phyloP scores from a whole-genome alignment of 2,329 filamentous ascomycete species.

The Botrytis elliptica region DNA sequence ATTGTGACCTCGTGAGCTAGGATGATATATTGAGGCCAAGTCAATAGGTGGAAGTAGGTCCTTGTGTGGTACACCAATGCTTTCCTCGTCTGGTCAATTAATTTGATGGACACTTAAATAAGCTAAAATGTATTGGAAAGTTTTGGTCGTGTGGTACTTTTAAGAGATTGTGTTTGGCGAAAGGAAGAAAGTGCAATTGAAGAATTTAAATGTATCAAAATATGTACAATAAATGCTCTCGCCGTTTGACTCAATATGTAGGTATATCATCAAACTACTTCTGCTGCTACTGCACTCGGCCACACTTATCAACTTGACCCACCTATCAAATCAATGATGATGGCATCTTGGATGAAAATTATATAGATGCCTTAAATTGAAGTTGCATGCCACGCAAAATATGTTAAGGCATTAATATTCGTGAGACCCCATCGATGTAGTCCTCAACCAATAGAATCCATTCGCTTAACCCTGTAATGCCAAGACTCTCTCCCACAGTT shows the following conservation, averaged over 20 bases:
- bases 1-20: background rate
- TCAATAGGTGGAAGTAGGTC: background rate
- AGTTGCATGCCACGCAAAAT: background rate
- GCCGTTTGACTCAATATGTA: slow-evolving; percentile 28
- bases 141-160: background rate
- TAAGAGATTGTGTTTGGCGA: background rate
- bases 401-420: background rate
- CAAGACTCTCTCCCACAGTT: slow-evolving; percentile 31
- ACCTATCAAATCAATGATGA: slow-evolving; percentile 18
- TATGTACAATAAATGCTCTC: slow-evolving; percentile 13
- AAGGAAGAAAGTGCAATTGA: background rate
- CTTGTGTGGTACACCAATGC: background rate
- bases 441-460: slow-evolving; percentile 19
- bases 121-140: background rate
- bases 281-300: background rate
- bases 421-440: background rate
- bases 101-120: background rate
- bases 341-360: background rate
- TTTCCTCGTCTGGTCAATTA: background rate
- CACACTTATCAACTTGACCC: background rate
- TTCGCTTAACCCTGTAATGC: slow-evolving; percentile 24
- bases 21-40: background rate
- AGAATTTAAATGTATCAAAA: background rate
- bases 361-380: background rate
- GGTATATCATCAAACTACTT: background rate